A percentile compares a stretch with the other conserved stretches of the same genome.
Conservation (phyloP, 1,139 yeast genomes). For the Candida anutae region DNA sequence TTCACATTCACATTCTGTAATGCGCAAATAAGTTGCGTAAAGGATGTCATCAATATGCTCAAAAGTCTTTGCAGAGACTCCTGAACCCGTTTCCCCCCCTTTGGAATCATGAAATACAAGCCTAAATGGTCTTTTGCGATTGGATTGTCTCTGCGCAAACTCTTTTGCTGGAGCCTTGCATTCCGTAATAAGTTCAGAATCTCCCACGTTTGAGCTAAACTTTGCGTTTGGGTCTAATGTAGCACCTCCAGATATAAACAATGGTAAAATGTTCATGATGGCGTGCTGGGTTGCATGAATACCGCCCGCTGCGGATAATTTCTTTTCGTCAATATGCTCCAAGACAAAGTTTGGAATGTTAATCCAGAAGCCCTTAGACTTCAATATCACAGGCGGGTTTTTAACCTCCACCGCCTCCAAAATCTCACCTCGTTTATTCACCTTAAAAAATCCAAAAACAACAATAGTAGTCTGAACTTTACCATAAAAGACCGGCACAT, state of each 20-base stretch:
- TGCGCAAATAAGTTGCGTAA: conserved; percentile 47
- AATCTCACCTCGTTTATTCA: conserved; percentile 67
- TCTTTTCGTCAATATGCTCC: conserved; percentile 47
- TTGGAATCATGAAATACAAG: conserved; percentile 75
- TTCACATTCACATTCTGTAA: conserved; percentile 64
- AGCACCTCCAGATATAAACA: conserved; percentile 37
- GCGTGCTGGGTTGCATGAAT: conserved; percentile 98
- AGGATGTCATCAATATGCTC: conserved; percentile 66
- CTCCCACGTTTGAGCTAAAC: conserved; percentile 38
- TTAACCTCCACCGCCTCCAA: conserved; percentile 89
- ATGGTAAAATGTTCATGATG: conserved; percentile 66
- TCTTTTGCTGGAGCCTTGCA: conserved; percentile 97
- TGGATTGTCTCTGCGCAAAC: conserved; percentile 63
- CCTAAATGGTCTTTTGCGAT: conserved; percentile 76
- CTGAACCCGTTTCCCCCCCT: conserved; percentile 75
- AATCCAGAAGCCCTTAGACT: conserved; percentile 84
- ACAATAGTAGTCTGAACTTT: conserved; percentile 58
- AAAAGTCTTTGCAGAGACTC: conserved; percentile 71
- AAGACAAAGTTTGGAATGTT: conserved; percentile 66
- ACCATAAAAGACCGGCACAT: conserved; percentile 71
- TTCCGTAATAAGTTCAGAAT: conserved; percentile 77
- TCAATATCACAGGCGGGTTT: conserved; percentile 68
- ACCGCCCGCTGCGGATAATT: conserved; percentile 72
- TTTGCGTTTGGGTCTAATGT: conserved; percentile 37
- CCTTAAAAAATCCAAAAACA: conserved; percentile 90